A percentile compares a stretch with the other conserved stretches of the same genome.
phyloP scores from a whole-genome alignment of 2,329 filamentous ascomycete species.

The Metarhizium rileyi region DNA sequence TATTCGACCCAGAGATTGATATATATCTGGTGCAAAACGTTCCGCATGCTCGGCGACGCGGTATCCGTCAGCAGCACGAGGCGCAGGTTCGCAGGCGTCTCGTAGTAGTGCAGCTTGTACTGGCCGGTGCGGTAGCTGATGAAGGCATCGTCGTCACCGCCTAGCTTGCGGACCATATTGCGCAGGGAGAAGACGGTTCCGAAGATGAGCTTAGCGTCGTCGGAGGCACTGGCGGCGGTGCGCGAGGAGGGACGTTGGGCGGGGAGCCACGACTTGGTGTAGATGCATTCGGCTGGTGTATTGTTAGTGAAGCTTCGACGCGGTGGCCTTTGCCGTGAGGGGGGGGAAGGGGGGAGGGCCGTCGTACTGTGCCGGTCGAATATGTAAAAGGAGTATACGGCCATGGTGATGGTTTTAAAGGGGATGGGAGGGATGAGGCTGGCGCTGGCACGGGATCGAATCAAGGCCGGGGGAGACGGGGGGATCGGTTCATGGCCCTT shows the following conservation, averaged over 20 bases:
- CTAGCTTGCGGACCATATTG: conserved; percentile 93
- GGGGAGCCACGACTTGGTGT: conserved; percentile 76
- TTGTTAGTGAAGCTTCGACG: background rate
- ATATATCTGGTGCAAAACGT: conserved; percentile 95
- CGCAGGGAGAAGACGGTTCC: conserved; percentile 92
- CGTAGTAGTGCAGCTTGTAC: conserved; percentile 99
- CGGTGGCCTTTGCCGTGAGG: background rate
- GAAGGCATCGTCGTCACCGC: conserved; percentile 89
- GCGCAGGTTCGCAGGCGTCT: conserved; percentile 90
- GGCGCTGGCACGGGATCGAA: background rate
- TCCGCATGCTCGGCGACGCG: conserved; percentile 78
- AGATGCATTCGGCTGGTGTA: conserved; percentile 83
- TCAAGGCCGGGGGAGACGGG: background rate
- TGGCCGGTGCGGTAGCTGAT: conserved; percentile 86
- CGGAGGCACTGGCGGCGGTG: conserved; percentile 43
- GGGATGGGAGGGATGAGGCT: background rate
- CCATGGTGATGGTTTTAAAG: conserved; percentile 46
- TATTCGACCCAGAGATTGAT: conserved; percentile 98
- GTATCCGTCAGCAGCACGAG: conserved; percentile 96
- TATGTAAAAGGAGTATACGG: conserved; percentile 96
- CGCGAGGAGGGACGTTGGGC: conserved; percentile 27
- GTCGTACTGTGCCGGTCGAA: conserved; percentile 96
- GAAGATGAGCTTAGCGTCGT: conserved; percentile 96
- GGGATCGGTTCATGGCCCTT: background rate
- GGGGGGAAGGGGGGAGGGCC: conserved; percentile 5